phyloP scores from a whole-genome alignment of 2,329 filamentous ascomycete species.

The Aschersonia sp. region DNA sequence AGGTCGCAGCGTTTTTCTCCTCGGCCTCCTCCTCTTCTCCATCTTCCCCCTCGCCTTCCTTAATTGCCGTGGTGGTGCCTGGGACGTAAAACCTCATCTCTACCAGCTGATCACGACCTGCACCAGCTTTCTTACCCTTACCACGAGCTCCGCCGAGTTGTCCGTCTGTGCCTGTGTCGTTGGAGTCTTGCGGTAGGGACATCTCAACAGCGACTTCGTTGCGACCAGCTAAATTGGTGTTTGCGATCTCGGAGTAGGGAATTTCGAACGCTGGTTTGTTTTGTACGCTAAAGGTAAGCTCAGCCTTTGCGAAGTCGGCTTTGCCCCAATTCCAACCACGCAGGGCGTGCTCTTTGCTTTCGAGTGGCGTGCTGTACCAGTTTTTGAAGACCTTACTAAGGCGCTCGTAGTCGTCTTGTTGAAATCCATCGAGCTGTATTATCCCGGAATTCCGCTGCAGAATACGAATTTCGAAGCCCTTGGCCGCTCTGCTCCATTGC shows the following conservation, averaged over 20 bases:
- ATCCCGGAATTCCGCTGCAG: slow-evolving; percentile 71
- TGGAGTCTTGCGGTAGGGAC: slow-evolving; percentile 56
- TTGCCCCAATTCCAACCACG: slow-evolving; percentile 99
- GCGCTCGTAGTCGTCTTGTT: slow-evolving; percentile 87
- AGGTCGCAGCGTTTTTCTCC: slow-evolving; percentile 86
- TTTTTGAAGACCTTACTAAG: slow-evolving; percentile 89
- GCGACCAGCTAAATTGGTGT: slow-evolving; percentile 93
- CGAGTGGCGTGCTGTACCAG: slow-evolving; percentile 90
- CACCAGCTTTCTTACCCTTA: slow-evolving; percentile 79
- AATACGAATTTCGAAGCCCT: slow-evolving; percentile 89
- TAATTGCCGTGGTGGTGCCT: slow-evolving; percentile 66
- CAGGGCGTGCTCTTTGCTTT: slow-evolving; percentile 85
- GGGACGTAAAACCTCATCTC: slow-evolving; percentile 99
- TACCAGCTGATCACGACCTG: slow-evolving; percentile 81
- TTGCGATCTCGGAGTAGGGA: slow-evolving; percentile 92
- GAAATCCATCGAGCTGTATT: slow-evolving; percentile 89
- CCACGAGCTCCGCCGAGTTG: slow-evolving; percentile 57
- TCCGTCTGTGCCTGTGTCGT: slow-evolving; percentile 60
- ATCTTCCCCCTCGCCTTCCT: slow-evolving; percentile 53
- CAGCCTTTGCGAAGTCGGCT: slow-evolving; percentile 88
- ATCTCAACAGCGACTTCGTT: slow-evolving; percentile 98
- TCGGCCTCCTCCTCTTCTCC: slow-evolving; percentile 40
- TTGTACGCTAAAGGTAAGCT: slow-evolving; percentile 92
- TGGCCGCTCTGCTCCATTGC: slow-evolving; percentile 89
- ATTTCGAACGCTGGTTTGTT: slow-evolving; percentile 95